Percentiles rank a stretch among this genome's conserved stretches.
Evolutionary conservation across 768 basidiomycete species (phyloP).

Genomic region (Lentinus brumalis): DNA sequence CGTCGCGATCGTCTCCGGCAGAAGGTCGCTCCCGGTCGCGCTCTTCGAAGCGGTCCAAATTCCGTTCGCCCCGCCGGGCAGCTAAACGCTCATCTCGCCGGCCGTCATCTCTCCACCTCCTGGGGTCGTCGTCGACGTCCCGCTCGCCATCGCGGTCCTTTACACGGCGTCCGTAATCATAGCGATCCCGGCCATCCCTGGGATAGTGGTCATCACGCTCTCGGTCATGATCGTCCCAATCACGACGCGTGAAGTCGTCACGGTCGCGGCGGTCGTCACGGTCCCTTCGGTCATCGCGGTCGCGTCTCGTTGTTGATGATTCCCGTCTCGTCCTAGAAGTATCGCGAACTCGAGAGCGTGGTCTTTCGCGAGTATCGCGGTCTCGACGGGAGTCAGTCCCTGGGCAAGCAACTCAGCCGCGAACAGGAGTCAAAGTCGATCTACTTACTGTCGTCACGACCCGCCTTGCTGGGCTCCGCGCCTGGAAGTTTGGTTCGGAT

Average conservation of each 20-base stretch:
- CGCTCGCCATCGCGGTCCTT: conserved; percentile 46
- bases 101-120: conserved; percentile 83
- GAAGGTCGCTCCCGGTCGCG: conserved; percentile 42
- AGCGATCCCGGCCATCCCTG: conserved; percentile 43
- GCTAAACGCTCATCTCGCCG: conserved; percentile 76
- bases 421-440: not conserved
- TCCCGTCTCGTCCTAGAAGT: conserved; percentile 65
- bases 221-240: conserved; percentile 31
- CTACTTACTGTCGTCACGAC: conserved; percentile 64
- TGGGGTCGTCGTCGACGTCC: conserved; percentile 65
- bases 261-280: conserved; percentile 34
- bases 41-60: conserved; percentile 42
- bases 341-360: conserved; percentile 65
- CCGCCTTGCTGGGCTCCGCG: conserved; percentile 50
- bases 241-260: conserved; percentile 35
- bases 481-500: conserved; percentile 32
- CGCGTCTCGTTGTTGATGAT: conserved; percentile 46
- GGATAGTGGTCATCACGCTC: conserved; percentile 27
- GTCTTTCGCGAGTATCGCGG: conserved; percentile 64
- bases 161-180: conserved; percentile 39
- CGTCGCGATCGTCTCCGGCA: conserved; percentile 66
- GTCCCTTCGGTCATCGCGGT: conserved; percentile 37
- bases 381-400: conserved; percentile 61
- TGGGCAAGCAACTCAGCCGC: conserved; percentile 21
- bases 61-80: conserved; percentile 54